These are phyloP conservation scores for Fusarium oxysporum DNA, from an alignment of 2,329 filamentous ascomycete species.

Conservation along the genomic window DNA sequence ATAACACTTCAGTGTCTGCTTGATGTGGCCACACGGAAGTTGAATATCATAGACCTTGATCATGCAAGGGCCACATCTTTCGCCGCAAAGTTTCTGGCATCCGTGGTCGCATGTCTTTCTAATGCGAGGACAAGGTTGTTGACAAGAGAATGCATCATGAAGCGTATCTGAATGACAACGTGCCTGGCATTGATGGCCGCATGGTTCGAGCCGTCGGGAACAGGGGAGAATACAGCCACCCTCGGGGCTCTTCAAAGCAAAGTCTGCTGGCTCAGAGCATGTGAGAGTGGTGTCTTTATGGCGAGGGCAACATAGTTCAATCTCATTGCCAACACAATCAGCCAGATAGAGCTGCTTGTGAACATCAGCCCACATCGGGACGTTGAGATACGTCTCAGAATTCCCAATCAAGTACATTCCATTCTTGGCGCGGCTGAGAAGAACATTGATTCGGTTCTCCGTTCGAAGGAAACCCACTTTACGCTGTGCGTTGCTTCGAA, in stretches of 20 bases:
- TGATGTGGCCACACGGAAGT: constrained; percentile 37
- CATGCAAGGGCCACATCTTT: constrained; percentile 49
- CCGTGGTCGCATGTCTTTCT: constrained; percentile 57
- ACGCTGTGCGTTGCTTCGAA: constrained; percentile 71
- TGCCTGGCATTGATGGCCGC: constrained; percentile 59
- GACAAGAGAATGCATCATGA: constrained; percentile 58
- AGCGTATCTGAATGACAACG: constrained; percentile 59
- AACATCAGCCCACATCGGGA: constrained; percentile 64
- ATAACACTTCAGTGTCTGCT: neutral
- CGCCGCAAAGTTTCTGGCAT: constrained; percentile 57
- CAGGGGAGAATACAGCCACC: constrained; percentile 68
- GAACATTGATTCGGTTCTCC: constrained; percentile 75
- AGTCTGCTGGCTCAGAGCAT: constrained; percentile 63
- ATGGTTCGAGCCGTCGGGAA: constrained; percentile 54
- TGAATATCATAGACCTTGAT: constrained; percentile 6
- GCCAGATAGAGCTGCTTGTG: constrained; percentile 10
- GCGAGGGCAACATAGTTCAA: constrained; percentile 70
- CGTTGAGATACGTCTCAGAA: constrained; percentile 62
- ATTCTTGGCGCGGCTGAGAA: constrained; percentile 73
- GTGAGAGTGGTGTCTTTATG: constrained; percentile 60
- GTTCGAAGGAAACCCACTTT: constrained; percentile 75
- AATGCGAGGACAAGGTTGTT: constrained; percentile 56
- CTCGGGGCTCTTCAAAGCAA: constrained; percentile 66
- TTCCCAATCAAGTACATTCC: constrained; percentile 79
- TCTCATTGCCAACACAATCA: constrained; percentile 58